Percentiles rank a stretch among this genome's conserved stretches.
These are phyloP conservation scores for Juncus effusus DNA, from an alignment of 176 grass and related monocot species.

Conservation along the genomic window DNA sequence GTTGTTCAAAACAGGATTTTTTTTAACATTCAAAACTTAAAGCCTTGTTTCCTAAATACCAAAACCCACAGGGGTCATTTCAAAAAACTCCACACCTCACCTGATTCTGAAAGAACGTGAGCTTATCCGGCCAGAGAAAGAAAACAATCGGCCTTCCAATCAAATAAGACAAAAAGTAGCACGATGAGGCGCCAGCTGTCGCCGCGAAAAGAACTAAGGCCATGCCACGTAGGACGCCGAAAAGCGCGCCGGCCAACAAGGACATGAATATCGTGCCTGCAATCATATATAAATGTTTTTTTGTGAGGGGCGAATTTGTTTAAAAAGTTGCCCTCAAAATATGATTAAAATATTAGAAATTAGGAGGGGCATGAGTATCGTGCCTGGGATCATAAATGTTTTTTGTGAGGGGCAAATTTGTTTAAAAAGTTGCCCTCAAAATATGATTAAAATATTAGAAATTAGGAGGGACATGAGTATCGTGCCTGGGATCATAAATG, in stretches of 20 bases:
- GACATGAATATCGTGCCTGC: constrained; percentile 98
- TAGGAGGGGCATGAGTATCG: not conserved
- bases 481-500: constrained; percentile 87
- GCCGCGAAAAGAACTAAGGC: constrained; percentile 95
- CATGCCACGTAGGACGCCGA: constrained; percentile 67
- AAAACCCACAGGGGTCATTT: not conserved
- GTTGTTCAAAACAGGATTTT: no score
- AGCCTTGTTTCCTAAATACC: not conserved
- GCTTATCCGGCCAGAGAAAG: constrained; percentile 89
- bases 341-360: no score
- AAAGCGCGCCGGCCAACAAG: constrained; percentile 82
- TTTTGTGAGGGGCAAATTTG: no score
- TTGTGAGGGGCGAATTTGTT: no score
- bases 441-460: no score
- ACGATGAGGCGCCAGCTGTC: constrained; percentile 91
- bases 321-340: no score
- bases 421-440: no score
- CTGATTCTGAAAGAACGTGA: constrained; percentile 88
- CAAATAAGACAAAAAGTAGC: constrained; percentile 90
- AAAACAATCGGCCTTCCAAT: constrained; percentile 85
- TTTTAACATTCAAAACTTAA: not conserved
- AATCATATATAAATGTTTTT: constrained; percentile 25
- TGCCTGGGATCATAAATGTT: constrained; percentile 30
- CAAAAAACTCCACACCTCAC: constrained; percentile 59
- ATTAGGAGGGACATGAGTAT: constrained; percentile 90